Evolutionary conservation across 176 grass and related monocot genomes (phyloP).

Genomic region (Oropetium thomaeum): DNA sequence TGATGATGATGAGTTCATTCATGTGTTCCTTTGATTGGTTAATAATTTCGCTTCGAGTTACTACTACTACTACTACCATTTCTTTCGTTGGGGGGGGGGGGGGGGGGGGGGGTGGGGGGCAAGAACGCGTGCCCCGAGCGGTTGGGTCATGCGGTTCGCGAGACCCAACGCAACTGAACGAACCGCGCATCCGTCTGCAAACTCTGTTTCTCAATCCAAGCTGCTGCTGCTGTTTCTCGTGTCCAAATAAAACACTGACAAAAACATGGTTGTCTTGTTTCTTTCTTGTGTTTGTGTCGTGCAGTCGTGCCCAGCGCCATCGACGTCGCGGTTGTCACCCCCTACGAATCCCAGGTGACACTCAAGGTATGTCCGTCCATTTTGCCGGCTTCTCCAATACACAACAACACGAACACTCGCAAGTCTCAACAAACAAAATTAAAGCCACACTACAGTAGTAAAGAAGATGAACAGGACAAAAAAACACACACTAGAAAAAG

Average conservation of each 20-base stretch:
- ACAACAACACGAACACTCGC: background rate
- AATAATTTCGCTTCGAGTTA: background rate
- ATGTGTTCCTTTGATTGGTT: no score
- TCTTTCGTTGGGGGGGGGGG: no score
- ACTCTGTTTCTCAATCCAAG: background rate
- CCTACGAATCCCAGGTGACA: conserved; percentile 79
- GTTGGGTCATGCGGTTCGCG: conserved; percentile 55
- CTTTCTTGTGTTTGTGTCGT: no score
- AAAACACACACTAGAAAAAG: background rate
- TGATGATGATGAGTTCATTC: background rate
- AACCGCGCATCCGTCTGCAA: conserved; percentile 15
- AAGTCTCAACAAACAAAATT: background rate
- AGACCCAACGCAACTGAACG: conserved; percentile 5
- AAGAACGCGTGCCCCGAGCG: no score
- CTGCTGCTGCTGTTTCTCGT: background rate
- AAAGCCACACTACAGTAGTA: background rate
- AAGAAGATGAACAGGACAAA: conserved; percentile 9
- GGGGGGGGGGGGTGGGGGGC: no score
- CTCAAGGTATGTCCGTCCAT: conserved; percentile 72
- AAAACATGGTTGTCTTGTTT: background rate
- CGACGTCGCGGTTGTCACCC: conserved; percentile 66
- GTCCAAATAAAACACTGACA: background rate
- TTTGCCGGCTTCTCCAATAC: conserved; percentile 8
- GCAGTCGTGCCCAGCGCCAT: conserved; percentile 77
- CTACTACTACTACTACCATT: no score